Base-by-base conservation (phyloP, 768 basidiomycete genomes). In the Strobilomyces dryophilus region DNA sequence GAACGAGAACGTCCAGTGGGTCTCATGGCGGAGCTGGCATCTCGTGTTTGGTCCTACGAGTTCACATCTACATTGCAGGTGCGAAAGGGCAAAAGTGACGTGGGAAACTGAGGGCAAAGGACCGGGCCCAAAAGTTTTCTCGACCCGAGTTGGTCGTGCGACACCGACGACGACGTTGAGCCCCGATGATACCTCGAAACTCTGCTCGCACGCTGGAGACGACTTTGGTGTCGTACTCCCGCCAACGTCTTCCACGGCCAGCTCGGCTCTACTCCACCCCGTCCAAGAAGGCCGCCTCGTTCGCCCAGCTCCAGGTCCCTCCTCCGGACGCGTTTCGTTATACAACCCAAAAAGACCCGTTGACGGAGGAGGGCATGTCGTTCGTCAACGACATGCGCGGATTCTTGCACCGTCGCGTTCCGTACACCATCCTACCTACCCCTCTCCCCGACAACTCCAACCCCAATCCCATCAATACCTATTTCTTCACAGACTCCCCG, bases 261-360 rank as follows among this genome's bases (percentile, higher is more conserved):
- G 82, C 83, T 39, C 81, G 86, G 57, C 76, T 85, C 42, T 87
- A 85, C 67, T 86, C 87, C 17, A 77, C 85, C 0, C 83, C 85
- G 14, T 76, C 85, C 48, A 81, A 79, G 72, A 74, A 61, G 54
- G 69, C 66, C 45, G 81, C 84, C 12, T 79, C 79, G 1, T 67
- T 75, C 12, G 71, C 65, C 8, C 63, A 71, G 37, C 54, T 75
- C 32, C 68, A 73, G 36, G 59, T 68, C 44, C 70, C 73, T n/a
- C 66, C 57, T 32, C 62, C 66, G 1, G 73, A 76, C 14, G 73
- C 75, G 5, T 60, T 69, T 46, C 80, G 73, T 65, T 68, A 73
- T 51, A 61, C 61, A 29, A 58, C 60, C 6, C 53, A 63, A 18
- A 60, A 55, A 39, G 61, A 69, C 34, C 58, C 67, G n/a, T 40